phyloP scores from a whole-genome alignment of 768 basidiomycete genomes.

The Kwoniella botswanensis region DNA sequence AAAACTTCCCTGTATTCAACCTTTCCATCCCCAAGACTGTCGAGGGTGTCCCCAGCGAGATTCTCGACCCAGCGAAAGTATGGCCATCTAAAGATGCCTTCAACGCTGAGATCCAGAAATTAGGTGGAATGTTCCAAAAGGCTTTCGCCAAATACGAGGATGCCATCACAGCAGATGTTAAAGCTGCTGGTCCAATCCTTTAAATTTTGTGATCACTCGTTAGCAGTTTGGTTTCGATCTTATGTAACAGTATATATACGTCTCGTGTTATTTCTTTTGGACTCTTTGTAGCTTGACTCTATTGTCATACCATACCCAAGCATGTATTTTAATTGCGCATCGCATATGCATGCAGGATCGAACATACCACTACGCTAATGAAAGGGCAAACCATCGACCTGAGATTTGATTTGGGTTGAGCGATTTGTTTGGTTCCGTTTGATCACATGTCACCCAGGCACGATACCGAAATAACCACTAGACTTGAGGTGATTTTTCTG shows the following conservation, averaged over 20 bases:
- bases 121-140: slow-evolving; percentile 91
- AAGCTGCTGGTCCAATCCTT: slow-evolving; percentile 73
- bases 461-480: background rate
- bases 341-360: background rate
- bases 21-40: slow-evolving; percentile 81
- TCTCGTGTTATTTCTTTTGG: background rate
- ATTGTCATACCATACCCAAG: slow-evolving; percentile 11
- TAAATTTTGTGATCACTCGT: background rate
- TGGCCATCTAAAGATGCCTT: slow-evolving; percentile 91
- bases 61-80: slow-evolving; percentile 84
- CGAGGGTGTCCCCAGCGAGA: slow-evolving; percentile 84
- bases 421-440: background rate
- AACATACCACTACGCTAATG: too few relatives aligned
- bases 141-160: slow-evolving; percentile 90
- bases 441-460: background rate
- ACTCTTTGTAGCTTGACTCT: slow-evolving; percentile 17
- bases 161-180: slow-evolving; percentile 79
- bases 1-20: slow-evolving; percentile 79
- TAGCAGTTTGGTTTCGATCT: background rate
- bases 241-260: background rate
- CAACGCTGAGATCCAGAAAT: slow-evolving; percentile 81
- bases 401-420: background rate
- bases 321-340: slow-evolving; percentile 6
- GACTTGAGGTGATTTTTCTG: background rate
- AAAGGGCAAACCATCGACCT: background rate